A percentile compares a stretch with the other conserved stretches of the same genome.
Evolutionary conservation across 371 early-diverging fungal genomes (phyloP).

Genomic region (Apophysomyces variabilis): DNA sequence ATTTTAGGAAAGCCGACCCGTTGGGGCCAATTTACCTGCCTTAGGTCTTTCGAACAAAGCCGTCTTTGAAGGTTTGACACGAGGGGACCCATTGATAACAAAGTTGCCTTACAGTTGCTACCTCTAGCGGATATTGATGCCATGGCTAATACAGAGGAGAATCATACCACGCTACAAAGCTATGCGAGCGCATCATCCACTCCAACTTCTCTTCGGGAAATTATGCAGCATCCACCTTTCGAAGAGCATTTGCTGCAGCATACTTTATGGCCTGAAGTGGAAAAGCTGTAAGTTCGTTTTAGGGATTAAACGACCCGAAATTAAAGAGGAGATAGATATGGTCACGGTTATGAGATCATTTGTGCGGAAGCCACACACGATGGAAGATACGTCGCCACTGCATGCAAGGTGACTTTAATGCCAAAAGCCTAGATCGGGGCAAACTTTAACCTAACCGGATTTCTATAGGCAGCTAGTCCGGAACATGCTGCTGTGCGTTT

Average conservation of each 20-base stretch:
- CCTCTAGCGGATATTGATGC: slow-evolving; percentile 40
- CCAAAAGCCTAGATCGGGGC: not conserved
- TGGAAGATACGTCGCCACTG: slow-evolving; percentile 78
- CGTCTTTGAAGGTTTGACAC: slow-evolving; percentile 58
- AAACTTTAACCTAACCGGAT: not conserved
- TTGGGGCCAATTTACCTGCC: slow-evolving; percentile 88
- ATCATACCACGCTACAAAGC: slow-evolving; percentile 53
- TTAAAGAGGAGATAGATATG: slow-evolving; percentile 57
- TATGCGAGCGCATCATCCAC: slow-evolving; percentile 58
- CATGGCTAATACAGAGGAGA: slow-evolving; percentile 49
- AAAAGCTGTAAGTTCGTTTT: slow-evolving; percentile 70
- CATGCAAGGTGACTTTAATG: slow-evolving; percentile 67
- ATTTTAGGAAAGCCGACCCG: slow-evolving; percentile 57
- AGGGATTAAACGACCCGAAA: not conserved
- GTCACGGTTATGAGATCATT: slow-evolving; percentile 91
- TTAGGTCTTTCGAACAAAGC: slow-evolving; percentile 97
- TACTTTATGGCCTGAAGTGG: slow-evolving; percentile 97
- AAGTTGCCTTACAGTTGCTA: not conserved
- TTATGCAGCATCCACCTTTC: slow-evolving; percentile 76
- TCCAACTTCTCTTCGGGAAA: slow-evolving; percentile 54
- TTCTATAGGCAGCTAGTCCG: slow-evolving; percentile 60
- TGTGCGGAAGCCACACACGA: slow-evolving; percentile 74
- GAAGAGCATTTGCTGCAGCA: slow-evolving; percentile 88
- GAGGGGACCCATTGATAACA: not conserved
- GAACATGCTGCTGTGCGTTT: slow-evolving; percentile 82